Base-by-base conservation (phyloP, 2,329 filamentous ascomycete species). In the Phaeomoniella chlamydospora region DNA sequence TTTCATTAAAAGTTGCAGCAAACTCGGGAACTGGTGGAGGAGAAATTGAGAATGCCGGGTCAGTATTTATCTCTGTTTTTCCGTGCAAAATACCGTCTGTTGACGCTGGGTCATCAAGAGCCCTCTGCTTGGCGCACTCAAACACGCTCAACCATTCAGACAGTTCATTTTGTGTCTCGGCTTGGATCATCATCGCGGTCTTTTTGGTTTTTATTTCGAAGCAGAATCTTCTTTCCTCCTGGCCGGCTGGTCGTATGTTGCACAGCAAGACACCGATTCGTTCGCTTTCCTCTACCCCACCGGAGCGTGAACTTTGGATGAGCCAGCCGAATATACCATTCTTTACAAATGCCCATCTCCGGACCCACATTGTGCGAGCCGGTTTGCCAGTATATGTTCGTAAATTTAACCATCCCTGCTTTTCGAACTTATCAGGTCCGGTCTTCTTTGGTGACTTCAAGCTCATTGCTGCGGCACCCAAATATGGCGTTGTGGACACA, bases 131-230 rank as follows among this genome's bases (percentile, higher is more conserved):
- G 36, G 88, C 87, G 12, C 87, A 74, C 47, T 98, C 88, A 48
- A 98, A 94, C 0, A 88, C 78, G 44, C 83, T 76, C 37, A 98
- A 76, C 90, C 90, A 98, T 49, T 93, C 83, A 39, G 82, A 86
- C n/a, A 98, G 70, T 52, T 96, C 84, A 34, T 65, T 67, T 54
- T 98, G 90, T 0, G 85, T 94, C 54, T 98, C 90, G 3, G 88
- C 83, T 59, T 98, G 90, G 3, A 98, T 67, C 40, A 94, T 64
- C 43, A 94, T 77, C 34, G 79, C 90, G 43, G 82, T 82, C 50
- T 84, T 93, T 57, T 94, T 98, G 2, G 90, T 98, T 65, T 96
- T 98, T 50, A 98, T 81, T 58, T 98, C 90, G 49, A 98, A 94
- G 54, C 90, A 96, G 58, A 96, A 98, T 12, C 90, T 74, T 29